Evolutionary conservation across 2,329 filamentous ascomycete genomes (phyloP).

Genomic region (Fusarium haematococcum): DNA sequence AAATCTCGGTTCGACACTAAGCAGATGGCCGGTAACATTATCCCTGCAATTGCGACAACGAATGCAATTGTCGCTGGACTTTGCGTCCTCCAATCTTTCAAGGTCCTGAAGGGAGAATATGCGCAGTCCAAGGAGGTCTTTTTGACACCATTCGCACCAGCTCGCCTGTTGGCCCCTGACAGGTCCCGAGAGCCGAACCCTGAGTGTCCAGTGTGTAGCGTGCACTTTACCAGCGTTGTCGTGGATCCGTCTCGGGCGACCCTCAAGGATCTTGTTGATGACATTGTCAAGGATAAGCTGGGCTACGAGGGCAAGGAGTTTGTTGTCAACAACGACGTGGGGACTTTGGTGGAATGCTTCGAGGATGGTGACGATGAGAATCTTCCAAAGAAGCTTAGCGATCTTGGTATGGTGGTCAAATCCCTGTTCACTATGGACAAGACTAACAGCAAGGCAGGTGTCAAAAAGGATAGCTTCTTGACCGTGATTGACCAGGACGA

Average conservation of each 20-base stretch:
- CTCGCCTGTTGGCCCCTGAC: constrained; percentile 70
- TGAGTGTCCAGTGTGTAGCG: constrained; percentile 85
- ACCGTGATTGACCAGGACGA: constrained; percentile 89
- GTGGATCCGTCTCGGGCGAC: constrained; percentile 80
- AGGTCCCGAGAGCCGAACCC: constrained; percentile 75
- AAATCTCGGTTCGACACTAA: constrained; percentile 98
- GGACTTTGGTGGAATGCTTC: constrained; percentile 73
- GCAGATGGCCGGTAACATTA: constrained; percentile 99
- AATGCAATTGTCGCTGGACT: constrained; percentile 96
- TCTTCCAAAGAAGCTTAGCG: constrained; percentile 79
- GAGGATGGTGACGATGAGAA: constrained; percentile 87
- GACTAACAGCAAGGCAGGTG: constrained; percentile 58
- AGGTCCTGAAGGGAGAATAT: constrained; percentile 82
- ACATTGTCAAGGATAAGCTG: constrained; percentile 75
- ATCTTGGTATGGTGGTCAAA: constrained; percentile 70
- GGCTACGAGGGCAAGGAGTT: constrained; percentile 85
- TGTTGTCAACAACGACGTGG: constrained; percentile 78
- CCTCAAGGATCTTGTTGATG: constrained; percentile 81
- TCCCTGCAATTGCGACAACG: constrained; percentile 96
- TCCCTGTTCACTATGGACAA: neutral
- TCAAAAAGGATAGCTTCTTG: constrained; percentile 80
- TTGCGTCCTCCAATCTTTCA: constrained; percentile 92
- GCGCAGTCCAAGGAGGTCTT: constrained; percentile 85
- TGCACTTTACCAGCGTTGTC: constrained; percentile 74
- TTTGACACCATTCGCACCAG: constrained; percentile 74